Percentiles rank a stretch among this genome's conserved stretches.
Evolutionary conservation across 2,329 filamentous ascomycete species (phyloP).

Genomic region (Lecanicillium sp.): DNA sequence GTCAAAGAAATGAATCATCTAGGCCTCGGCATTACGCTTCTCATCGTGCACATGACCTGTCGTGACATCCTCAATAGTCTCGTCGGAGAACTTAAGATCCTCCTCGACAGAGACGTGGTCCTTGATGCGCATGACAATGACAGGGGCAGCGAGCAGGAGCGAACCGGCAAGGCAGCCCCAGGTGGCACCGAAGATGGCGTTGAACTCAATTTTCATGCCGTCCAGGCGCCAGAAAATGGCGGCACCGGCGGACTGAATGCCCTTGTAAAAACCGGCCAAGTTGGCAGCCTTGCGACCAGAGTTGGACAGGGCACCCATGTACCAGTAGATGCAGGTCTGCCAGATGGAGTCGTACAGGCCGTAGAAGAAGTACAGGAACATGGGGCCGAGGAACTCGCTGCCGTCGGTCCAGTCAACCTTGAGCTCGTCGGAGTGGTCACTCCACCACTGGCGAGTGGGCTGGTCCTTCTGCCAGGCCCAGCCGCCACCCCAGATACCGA

Average conservation of each 20-base stretch:
- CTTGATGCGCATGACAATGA: conserved; percentile 73
- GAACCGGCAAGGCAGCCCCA: conserved; percentile 74
- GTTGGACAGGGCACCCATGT: conserved; percentile 90
- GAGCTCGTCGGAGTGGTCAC: conserved; percentile 40
- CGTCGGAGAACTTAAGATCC: conserved; percentile 79
- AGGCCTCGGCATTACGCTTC: neutral
- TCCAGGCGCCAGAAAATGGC: conserved; percentile 72
- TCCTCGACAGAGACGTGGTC: conserved; percentile 77
- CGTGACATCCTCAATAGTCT: conserved; percentile 67
- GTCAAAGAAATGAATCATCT: neutral
- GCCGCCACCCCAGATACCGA: conserved; percentile 52
- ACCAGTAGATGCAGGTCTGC: conserved; percentile 59
- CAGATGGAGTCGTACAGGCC: conserved; percentile 62
- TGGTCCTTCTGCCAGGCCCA: conserved; percentile 59
- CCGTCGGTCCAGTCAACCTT: conserved; percentile 26
- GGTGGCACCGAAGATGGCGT: conserved; percentile 62
- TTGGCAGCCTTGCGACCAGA: conserved; percentile 88
- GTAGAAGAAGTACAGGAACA: conserved; percentile 68
- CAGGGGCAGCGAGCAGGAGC: conserved; percentile 68
- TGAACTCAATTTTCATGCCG: conserved; percentile 54
- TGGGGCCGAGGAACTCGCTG: conserved; percentile 51
- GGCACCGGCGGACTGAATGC: conserved; percentile 78
- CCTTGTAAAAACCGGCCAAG: conserved; percentile 82
- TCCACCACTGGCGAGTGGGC: conserved; percentile 30
- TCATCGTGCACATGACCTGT: conserved; percentile 11